phyloP scores from a whole-genome alignment of 805 yeast species.

The Lachancea meyersii region DNA sequence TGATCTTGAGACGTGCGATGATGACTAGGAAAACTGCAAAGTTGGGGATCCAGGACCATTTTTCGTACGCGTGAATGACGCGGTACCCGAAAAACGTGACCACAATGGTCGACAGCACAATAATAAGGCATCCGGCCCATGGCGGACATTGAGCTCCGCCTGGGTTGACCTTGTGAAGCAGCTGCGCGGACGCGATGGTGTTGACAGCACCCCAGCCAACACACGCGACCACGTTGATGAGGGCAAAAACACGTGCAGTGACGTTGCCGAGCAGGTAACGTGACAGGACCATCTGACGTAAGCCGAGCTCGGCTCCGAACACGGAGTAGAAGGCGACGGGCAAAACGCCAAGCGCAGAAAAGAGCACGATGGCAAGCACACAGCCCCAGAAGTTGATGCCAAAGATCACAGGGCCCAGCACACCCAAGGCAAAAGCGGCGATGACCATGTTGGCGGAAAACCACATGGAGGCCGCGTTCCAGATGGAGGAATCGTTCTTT shows the following conservation, averaged over 20 bases:
- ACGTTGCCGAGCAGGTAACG: conserved; percentile 71
- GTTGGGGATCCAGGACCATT: conserved; percentile 85
- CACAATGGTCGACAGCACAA: conserved; percentile 59
- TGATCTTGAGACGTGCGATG: conserved; percentile 66
- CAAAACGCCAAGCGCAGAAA: conserved; percentile 62
- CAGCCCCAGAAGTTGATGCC: conserved; percentile 70
- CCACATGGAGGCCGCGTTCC: conserved; percentile 84
- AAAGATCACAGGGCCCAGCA: conserved; percentile 56
- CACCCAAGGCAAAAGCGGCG: conserved; percentile 77
- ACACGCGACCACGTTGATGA: conserved; percentile 76
- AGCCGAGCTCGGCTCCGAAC: conserved; percentile 78
- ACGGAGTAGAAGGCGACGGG: conserved; percentile 80
- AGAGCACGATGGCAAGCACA: conserved; percentile 60
- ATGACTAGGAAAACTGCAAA: conserved; percentile 65
- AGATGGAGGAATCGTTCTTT: conserved; percentile 57
- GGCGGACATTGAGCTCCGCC: conserved; percentile 57
- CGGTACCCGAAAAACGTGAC: conserved; percentile 82
- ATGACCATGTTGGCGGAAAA: conserved; percentile 82
- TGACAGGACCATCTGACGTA: conserved; percentile 81
- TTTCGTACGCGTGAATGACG: conserved; percentile 75
- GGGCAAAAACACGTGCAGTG: conserved; percentile 69
- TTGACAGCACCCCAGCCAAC: conserved; percentile 95
- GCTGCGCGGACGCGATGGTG: conserved; percentile 82
- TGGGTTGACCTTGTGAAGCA: conserved; percentile 67
- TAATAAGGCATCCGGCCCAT: conserved; percentile 82